Conservation (phyloP, 1,139 yeast genomes). For the Suhomyces yuchorum region DNA sequence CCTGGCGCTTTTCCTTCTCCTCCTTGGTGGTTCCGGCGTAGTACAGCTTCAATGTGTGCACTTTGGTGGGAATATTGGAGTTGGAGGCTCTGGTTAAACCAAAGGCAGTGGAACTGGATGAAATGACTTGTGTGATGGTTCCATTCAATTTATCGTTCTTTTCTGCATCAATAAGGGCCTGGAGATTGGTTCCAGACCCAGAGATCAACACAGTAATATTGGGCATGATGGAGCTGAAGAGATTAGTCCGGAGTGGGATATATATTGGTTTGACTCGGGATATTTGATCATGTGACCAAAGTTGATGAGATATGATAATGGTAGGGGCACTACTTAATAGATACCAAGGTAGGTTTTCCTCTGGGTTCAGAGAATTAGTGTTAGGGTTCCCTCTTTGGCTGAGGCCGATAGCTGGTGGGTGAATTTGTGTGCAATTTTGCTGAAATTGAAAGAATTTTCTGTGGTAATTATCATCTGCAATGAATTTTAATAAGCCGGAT, state of each 20-base stretch:
- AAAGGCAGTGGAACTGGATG: conserved; percentile 80
- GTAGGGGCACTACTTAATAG: not conserved
- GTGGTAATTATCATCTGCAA: no score
- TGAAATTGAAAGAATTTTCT: no score
- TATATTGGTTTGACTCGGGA: conserved; percentile 8
- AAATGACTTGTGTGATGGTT: conserved; percentile 70
- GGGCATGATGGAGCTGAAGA: conserved; percentile 10
- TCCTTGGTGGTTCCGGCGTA: conserved; percentile 74
- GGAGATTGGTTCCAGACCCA: conserved; percentile 92
- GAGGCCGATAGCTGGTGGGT: no score
- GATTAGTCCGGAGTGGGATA: not conserved
- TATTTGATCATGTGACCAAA: conserved; percentile 5
- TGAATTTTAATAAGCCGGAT: no score
- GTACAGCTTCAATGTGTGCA: conserved; percentile 74
- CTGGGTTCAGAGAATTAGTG: no score
- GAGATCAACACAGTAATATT: conserved; percentile 78
- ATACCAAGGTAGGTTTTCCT: no score
- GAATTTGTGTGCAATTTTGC: no score
- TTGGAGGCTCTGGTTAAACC: conserved; percentile 79
- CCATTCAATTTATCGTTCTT: conserved; percentile 50
- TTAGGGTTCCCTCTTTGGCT: no score
- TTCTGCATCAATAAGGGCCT: conserved; percentile 84
- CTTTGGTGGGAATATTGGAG: conserved; percentile 66
- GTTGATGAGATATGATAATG: not conserved
- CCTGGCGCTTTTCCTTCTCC: conserved; percentile 53